These are phyloP conservation scores for Trichoderma sp. DNA, from an alignment of 2,329 filamentous ascomycete genomes.

Conservation along the genomic window DNA sequence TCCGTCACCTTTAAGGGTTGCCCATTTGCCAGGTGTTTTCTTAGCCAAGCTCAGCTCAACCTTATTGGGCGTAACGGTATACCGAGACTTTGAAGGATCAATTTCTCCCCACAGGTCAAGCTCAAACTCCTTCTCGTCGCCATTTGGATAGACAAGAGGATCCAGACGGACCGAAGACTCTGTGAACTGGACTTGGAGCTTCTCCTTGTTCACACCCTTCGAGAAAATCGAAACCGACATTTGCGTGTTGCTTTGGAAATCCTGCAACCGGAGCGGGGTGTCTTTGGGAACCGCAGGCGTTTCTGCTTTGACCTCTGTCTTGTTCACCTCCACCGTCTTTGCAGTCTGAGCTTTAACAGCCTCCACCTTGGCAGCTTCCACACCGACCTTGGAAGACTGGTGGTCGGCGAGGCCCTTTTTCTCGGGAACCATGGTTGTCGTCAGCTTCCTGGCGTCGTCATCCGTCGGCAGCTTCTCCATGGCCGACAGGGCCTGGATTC, in stretches of 20 bases:
- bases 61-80: slow-evolving; percentile 72
- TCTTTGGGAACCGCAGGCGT: slow-evolving; percentile 27
- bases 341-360: not conserved
- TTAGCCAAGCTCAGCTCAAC: slow-evolving; percentile 77
- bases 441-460: slow-evolving; percentile 50
- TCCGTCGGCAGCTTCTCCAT: slow-evolving; percentile 48
- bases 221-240: slow-evolving; percentile 46
- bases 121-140: slow-evolving; percentile 63
- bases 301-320: not conserved
- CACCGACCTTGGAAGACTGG: slow-evolving; percentile 5
- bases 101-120: slow-evolving; percentile 67
- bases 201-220: slow-evolving; percentile 44
- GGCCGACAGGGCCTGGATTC: slow-evolving; percentile 48
- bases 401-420: slow-evolving; percentile 33
- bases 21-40: slow-evolving; percentile 68
- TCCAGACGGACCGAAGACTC: slow-evolving; percentile 32
- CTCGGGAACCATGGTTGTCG: slow-evolving; percentile 35
- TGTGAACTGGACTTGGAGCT: slow-evolving; percentile 41
- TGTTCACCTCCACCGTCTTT: slow-evolving; percentile 11
- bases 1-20: slow-evolving; percentile 30
- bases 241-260: slow-evolving; percentile 39
- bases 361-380: not conserved
- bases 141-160: slow-evolving; percentile 39
- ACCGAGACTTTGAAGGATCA: slow-evolving; percentile 60
- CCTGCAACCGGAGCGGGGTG: slow-evolving; percentile 33